These are phyloP conservation scores for Colletotrichum simmondsii DNA, from an alignment of 2,329 filamentous ascomycete species.

Conservation along the genomic window DNA sequence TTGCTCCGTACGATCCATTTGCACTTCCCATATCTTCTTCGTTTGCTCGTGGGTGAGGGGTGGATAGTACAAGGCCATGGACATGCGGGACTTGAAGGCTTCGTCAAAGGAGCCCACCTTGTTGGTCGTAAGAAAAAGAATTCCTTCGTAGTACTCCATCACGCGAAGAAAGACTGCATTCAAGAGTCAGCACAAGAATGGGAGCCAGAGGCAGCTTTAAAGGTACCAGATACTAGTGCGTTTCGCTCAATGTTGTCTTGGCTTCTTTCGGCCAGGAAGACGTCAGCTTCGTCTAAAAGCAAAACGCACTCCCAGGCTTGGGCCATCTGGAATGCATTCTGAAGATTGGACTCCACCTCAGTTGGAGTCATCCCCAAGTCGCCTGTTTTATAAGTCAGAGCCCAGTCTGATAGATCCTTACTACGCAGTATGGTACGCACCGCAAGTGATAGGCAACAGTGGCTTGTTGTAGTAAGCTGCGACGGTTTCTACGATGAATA, in stretches of 20 bases:
- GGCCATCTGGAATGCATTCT: background rate
- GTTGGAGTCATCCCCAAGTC: slow-evolving; percentile 4
- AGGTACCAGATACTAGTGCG: slow-evolving; percentile 13
- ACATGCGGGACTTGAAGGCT: slow-evolving; percentile 61
- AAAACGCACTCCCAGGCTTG: slow-evolving; percentile 33
- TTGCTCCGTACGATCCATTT: slow-evolving; percentile 40
- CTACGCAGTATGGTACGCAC: slow-evolving; percentile 52
- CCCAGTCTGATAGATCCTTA: slow-evolving; percentile 52
- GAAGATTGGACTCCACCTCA: slow-evolving; percentile 16
- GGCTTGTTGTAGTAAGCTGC: slow-evolving; percentile 27
- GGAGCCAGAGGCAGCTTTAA: background rate
- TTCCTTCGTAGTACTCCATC: slow-evolving; percentile 61
- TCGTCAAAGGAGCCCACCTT: slow-evolving; percentile 57
- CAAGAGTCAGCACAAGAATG: background rate
- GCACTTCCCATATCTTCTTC: slow-evolving; percentile 54
- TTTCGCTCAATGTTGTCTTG: slow-evolving; percentile 45
- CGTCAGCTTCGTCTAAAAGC: slow-evolving; percentile 16
- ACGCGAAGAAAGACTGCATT: slow-evolving; percentile 54
- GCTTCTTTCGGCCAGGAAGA: slow-evolving; percentile 74
- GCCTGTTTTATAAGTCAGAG: slow-evolving; percentile 50
- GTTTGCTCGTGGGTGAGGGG: slow-evolving; percentile 51
- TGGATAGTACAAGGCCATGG: slow-evolving; percentile 50
- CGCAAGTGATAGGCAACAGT: slow-evolving; percentile 58
- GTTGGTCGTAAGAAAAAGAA: slow-evolving; percentile 63
- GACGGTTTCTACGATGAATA: background rate